phyloP scores from a whole-genome alignment of 306 rosid species.

The Nissolia schottii region DNA sequence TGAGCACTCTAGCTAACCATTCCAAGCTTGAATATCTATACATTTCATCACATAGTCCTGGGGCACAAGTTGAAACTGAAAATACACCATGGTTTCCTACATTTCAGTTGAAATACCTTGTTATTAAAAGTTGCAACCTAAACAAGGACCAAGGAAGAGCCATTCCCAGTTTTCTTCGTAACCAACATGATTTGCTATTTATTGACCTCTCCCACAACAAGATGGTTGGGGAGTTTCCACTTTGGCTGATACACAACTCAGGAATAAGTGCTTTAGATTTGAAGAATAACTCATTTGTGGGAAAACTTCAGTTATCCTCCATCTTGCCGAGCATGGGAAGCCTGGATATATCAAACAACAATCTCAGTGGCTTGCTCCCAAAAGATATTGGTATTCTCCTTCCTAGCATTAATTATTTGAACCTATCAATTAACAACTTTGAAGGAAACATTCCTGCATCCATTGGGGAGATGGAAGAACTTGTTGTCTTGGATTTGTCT shows the following conservation, averaged over 20 bases:
- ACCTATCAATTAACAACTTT: constrained; percentile 8
- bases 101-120: no score
- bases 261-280: not conserved
- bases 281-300: not conserved
- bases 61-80: no score
- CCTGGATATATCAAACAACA: constrained; percentile 25
- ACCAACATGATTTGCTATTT: not conserved
- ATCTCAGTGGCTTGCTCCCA: constrained; percentile 15
- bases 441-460: constrained; percentile 22
- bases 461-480: not conserved
- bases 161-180: constrained; percentile 22
- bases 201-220: constrained; percentile 19
- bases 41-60: no score
- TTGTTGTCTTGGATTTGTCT: not conserved
- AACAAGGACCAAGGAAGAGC: not conserved
- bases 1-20: no score
- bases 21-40: no score
- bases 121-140: no score
- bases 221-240: constrained; percentile 13
- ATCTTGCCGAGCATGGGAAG: not conserved
- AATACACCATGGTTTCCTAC: no score
- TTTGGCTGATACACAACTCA: constrained; percentile 25
- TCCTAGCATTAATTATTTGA: not conserved
- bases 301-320: not conserved
- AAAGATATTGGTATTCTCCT: constrained; percentile 8